phyloP scores from a whole-genome alignment of 2,329 filamentous ascomycete genomes.

The Verticillium zaregamsianum region DNA sequence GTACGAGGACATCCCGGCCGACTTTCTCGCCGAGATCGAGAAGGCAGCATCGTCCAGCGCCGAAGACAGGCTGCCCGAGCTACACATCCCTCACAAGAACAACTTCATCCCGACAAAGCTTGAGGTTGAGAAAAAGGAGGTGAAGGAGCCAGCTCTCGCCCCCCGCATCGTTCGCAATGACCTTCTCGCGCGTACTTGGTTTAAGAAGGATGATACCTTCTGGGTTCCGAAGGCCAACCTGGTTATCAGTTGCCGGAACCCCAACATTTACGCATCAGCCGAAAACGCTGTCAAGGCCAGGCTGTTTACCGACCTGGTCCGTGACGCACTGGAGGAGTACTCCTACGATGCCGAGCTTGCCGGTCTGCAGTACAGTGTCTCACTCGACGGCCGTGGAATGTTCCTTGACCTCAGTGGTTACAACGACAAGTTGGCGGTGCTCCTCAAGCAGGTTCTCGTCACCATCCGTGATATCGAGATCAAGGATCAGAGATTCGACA shows the following conservation, averaged over 20 bases:
- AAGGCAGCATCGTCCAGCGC: constrained; percentile 56
- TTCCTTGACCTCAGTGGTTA: constrained; percentile 82
- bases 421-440: constrained; percentile 90
- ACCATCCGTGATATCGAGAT: constrained; percentile 83
- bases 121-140: constrained; percentile 90
- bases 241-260: constrained; percentile 74
- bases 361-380: constrained; percentile 79
- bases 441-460: constrained; percentile 82
- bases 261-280: constrained; percentile 73
- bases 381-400: constrained; percentile 66
- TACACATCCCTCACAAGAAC: constrained; percentile 89
- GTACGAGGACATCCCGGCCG: constrained; percentile 70
- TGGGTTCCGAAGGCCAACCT: constrained; percentile 96
- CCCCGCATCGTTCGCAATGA: constrained; percentile 87
- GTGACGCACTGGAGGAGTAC: constrained; percentile 87
- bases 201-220: constrained; percentile 97
- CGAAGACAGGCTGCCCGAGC: constrained; percentile 58
- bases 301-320: constrained; percentile 79
- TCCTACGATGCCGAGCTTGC: constrained; percentile 94
- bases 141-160: constrained; percentile 66
- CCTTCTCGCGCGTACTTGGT: constrained; percentile 78
- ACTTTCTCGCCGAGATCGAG: constrained; percentile 69
- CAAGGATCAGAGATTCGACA: constrained; percentile 81
- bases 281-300: constrained; percentile 73
- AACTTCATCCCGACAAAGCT: constrained; percentile 93